Conservation (phyloP, 805 yeast genomes). For the Soucietia sequanensis region DNA sequence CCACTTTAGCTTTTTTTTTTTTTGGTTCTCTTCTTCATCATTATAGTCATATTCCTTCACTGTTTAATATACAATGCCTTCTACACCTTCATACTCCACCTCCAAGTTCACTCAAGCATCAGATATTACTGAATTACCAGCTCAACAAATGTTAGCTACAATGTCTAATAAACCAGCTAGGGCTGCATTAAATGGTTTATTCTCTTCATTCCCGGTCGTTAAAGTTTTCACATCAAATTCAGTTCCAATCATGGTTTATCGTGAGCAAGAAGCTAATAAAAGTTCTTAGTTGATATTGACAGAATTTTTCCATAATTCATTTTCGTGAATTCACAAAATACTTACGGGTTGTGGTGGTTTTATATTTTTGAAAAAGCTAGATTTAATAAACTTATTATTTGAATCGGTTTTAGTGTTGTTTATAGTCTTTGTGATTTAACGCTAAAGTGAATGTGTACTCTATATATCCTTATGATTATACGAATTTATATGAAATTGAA, state of each 20-base stretch:
- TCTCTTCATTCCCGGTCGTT: constrained; percentile 57
- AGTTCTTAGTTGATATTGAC: not conserved
- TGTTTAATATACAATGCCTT: constrained; percentile 1
- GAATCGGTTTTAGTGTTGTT: too few species aligned
- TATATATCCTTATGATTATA: too few species aligned
- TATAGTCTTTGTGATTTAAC: too few species aligned
- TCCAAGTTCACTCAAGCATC: not conserved
- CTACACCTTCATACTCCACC: constrained; percentile 2
- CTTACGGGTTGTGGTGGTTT: too few species aligned
- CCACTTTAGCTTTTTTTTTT: constrained; percentile 1
- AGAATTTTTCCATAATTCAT: too few species aligned
- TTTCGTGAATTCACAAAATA: too few species aligned
- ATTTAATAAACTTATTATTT: too few species aligned
- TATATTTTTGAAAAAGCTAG: too few species aligned
- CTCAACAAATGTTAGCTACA: constrained; percentile 52
- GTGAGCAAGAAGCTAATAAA: constrained; percentile 26
- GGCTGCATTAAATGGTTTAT: constrained; percentile 56
- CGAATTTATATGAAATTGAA: too few species aligned
- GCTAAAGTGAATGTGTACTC: too few species aligned
- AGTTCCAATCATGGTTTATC: constrained; percentile 54
- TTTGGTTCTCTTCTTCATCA: too few species aligned
- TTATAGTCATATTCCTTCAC: constrained; percentile 1
- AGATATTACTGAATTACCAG: constrained; percentile 22
- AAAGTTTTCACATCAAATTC: constrained; percentile 61
- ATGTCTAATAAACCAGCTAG: constrained; percentile 53